Evolutionary conservation across 192 early-diverging fungal genomes (phyloP), one percentile per base, ranked within the genome.

Genomic region (Paraglomus brasilianum): DNA sequence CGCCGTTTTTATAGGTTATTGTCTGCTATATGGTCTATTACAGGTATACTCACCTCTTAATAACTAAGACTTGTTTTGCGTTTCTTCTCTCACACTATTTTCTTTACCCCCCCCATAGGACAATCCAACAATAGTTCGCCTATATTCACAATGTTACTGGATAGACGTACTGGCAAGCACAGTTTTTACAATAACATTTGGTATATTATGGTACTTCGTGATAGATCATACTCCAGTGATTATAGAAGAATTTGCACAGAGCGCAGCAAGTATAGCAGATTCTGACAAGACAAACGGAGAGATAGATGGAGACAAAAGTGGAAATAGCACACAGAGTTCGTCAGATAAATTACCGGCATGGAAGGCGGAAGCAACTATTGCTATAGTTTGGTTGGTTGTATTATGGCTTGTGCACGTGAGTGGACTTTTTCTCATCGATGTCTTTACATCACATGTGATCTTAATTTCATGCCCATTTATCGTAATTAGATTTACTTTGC

Each of bases 311-410:
- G 19, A 53, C 14, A 21, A 55, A 13, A 17, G 36, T 9, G n/a
- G 22, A 55, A 36, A 5, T 55, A 55, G 5, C 10, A 14, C 36
- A 55, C 36, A 30, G 14, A 36, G 21, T 30, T 30, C 52, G 30
- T 30, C 30, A 30, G 11, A 21, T 13, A 21, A 21, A 8, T 55
- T 55, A 21, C 52, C 52, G 36, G 52, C 52, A 24, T 55, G 52
- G 52, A 55, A 55, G 36, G n/a, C 52, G 22, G 52, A 55, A 55
- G 22, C 52, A 22, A 36, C 52, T 9, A 55, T 55, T 55, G 52
- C 52, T 30, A 55, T 55, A 8, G 14, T 21, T 24, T 30, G 6
- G 22, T 21, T 55, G 52, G 14, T 55, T 9, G 21, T 36, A 0
- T 5, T 21, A 24, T 13, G 22, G 6, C 19, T 55, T 55, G 21